phyloP scores from a whole-genome alignment of 2,329 filamentous ascomycete species.

The Neoscytalidium dimidiatum region DNA sequence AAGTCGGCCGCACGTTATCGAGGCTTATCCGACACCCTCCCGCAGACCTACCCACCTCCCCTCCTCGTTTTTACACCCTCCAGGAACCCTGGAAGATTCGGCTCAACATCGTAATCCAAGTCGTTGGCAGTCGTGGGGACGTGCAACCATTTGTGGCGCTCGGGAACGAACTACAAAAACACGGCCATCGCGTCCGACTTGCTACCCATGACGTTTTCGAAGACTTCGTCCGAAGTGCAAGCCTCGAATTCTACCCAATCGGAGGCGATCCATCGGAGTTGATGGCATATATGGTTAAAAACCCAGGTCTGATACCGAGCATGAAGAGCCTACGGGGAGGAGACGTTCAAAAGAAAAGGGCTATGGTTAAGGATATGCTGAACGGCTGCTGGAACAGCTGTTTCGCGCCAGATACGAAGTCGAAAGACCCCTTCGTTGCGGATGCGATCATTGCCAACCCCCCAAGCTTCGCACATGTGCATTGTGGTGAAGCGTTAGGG shows the following conservation, averaged over 20 bases:
- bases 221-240: slow-evolving; percentile 54
- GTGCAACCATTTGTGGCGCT: slow-evolving; percentile 63
- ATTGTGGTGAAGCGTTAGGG: slow-evolving; percentile 23
- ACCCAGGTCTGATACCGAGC: slow-evolving; percentile 62
- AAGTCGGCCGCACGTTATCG: slow-evolving; percentile 10
- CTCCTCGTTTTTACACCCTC: too few relatives aligned
- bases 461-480: slow-evolving; percentile 25
- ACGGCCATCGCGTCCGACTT: slow-evolving; percentile 58
- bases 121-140: slow-evolving; percentile 56
- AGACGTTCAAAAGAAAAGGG: slow-evolving; percentile 28
- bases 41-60: not conserved
- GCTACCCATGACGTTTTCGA: slow-evolving; percentile 59
- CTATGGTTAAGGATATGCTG: slow-evolving; percentile 32
- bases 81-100: not conserved
- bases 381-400: slow-evolving; percentile 37
- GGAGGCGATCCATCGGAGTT: slow-evolving; percentile 58
- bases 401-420: slow-evolving; percentile 13
- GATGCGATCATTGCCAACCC: slow-evolving; percentile 27
- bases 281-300: slow-evolving; percentile 75
- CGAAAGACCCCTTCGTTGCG: slow-evolving; percentile 21
- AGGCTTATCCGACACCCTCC: not conserved
- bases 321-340: slow-evolving; percentile 32
- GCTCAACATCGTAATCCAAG: slow-evolving; percentile 58
- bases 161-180: slow-evolving; percentile 51
- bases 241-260: slow-evolving; percentile 59